These are phyloP conservation scores for Fusarium veterinarium DNA, from an alignment of 2,329 filamentous ascomycete species.

Conservation along the genomic window DNA sequence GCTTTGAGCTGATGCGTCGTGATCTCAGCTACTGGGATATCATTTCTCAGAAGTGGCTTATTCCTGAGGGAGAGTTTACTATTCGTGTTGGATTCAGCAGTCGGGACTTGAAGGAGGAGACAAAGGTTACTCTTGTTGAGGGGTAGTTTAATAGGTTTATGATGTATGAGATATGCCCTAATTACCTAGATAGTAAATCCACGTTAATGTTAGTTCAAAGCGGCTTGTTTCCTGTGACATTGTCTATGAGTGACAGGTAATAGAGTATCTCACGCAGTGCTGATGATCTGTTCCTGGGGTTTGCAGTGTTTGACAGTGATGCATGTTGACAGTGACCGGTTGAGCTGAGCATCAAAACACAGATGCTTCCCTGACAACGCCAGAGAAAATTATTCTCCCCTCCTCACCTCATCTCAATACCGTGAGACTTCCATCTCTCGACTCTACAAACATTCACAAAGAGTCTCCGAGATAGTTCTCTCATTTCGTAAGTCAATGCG, in stretches of 20 bases:
- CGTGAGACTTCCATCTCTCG: not conserved
- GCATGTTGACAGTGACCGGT: not conserved
- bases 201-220: constrained; percentile 6
- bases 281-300: rapidly evolving
- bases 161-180: constrained; percentile 34
- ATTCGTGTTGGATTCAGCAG: constrained; percentile 46
- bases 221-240: not conserved
- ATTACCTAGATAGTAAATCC: constrained; percentile 5
- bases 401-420: not conserved
- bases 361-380: not conserved
- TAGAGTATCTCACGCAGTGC: not conserved
- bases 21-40: constrained; percentile 63
- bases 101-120: constrained; percentile 41
- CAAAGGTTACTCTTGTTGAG: constrained; percentile 37
- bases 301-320: not conserved
- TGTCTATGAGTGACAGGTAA: not conserved
- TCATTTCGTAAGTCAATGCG: not conserved
- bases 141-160: constrained; percentile 22
- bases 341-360: not conserved
- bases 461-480: too few relatives aligned
- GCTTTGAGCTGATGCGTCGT: constrained; percentile 59
- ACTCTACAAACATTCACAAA: not conserved
- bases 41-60: constrained; percentile 55
- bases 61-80: constrained; percentile 43
- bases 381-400: not conserved